Evolutionary conservation across 257 asterid species (phyloP).

Genomic region (Scutellaria minor): DNA sequence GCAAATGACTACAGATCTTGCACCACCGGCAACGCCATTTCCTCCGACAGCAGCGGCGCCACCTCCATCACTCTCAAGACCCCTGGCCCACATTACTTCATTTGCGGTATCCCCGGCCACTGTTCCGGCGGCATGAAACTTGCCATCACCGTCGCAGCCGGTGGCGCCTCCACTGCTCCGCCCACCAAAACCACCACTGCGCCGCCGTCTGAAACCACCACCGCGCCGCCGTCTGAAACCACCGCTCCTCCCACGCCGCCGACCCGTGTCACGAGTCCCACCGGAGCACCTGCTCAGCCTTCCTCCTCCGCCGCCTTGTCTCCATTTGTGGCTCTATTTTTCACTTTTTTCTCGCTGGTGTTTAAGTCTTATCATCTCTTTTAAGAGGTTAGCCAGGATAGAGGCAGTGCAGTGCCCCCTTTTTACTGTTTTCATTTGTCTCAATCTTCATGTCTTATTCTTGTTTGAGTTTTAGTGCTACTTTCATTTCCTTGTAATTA

Average conservation of each 20-base stretch:
- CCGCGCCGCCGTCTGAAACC: background rate
- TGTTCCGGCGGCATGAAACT: conserved; percentile 73
- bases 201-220: conserved; percentile 34
- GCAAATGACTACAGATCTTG: conserved; percentile 62
- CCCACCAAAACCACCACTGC: conserved; percentile 36
- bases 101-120: conserved; percentile 65
- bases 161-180: background rate
- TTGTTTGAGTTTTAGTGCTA: no score
- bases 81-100: conserved; percentile 60
- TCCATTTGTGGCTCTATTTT: conserved; percentile 34
- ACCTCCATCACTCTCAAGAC: conserved; percentile 64
- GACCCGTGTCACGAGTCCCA: background rate
- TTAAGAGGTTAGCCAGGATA: no score
- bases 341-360: no score
- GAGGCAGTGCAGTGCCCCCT: no score
- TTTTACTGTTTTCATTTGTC: no score
- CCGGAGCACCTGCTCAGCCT: conserved; percentile 29
- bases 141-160: conserved; percentile 45
- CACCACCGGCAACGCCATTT: conserved; percentile 59
- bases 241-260: conserved; percentile 15
- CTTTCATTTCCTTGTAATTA: no score
- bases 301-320: conserved; percentile 42
- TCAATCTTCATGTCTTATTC: no score
- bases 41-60: conserved; percentile 79
- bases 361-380: no score